phyloP scores from a whole-genome alignment of 2,329 filamentous ascomycete genomes.

The Fusarium sp. region DNA sequence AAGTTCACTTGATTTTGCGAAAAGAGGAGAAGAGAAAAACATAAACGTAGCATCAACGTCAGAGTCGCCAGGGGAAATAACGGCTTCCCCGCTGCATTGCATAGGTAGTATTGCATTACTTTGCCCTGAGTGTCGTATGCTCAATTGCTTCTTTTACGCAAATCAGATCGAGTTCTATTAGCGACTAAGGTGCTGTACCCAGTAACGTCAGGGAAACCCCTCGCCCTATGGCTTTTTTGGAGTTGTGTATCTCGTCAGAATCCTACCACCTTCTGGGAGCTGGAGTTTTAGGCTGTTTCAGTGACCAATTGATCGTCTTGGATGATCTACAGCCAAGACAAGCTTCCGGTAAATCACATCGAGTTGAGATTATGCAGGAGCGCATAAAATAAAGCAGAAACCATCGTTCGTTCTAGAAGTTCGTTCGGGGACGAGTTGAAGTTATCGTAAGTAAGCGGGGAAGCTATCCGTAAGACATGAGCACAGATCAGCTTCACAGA shows the following conservation, averaged over 20 bases:
- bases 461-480: background rate
- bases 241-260: slow-evolving; percentile 12
- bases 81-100: slow-evolving; percentile 33
- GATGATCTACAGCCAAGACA: background rate
- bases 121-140: slow-evolving; percentile 9
- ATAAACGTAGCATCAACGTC: slow-evolving; percentile 30
- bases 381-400: background rate
- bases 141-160: slow-evolving; percentile 38
- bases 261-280: background rate
- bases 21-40: slow-evolving; percentile 8
- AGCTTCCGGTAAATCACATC: background rate
- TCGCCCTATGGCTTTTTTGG: slow-evolving; percentile 24
- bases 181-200: background rate
- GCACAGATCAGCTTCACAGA: slow-evolving; percentile 1
- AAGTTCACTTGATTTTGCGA: background rate
- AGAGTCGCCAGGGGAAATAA: slow-evolving; percentile 22
- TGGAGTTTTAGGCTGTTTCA: background rate
- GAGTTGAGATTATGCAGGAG: background rate
- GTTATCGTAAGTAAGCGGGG: slow-evolving; percentile 11
- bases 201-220: slow-evolving; percentile 11
- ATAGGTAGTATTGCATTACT: background rate
- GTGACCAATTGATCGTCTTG: background rate
- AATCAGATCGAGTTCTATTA: slow-evolving; percentile 21
- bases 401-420: slow-evolving; percentile 1
- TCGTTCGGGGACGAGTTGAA: slow-evolving; percentile 31